These are phyloP conservation scores for Davidsoniella neocaledoniae DNA, from an alignment of 2,329 filamentous ascomycete species.

Conservation along the genomic window DNA sequence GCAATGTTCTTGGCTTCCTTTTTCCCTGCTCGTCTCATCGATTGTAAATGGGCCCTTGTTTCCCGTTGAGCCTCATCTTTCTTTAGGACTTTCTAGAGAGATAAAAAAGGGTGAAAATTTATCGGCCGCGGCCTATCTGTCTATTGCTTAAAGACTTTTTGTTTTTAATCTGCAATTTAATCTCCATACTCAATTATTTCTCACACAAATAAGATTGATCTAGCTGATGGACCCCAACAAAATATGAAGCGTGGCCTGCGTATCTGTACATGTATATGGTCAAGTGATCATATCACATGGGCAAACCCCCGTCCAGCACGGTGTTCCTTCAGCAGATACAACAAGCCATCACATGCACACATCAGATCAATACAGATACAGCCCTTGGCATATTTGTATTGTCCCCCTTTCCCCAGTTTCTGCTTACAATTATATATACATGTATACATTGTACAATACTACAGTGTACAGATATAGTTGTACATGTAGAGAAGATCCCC, in stretches of 20 bases:
- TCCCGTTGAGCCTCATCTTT: slow-evolving; percentile 8
- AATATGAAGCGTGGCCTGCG: background rate
- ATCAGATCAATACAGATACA: background rate
- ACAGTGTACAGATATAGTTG: background rate
- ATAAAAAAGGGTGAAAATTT: no score
- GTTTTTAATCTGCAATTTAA: background rate
- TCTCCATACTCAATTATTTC: background rate
- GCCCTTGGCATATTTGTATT: background rate
- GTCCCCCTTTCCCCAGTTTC: background rate
- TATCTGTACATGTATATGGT: background rate
- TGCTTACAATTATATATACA: background rate
- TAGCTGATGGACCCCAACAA: background rate
- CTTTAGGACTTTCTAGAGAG: no score
- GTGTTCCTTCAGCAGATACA: no score
- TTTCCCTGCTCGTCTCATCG: background rate
- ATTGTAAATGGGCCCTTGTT: background rate
- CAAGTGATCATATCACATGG: slow-evolving; percentile 11
- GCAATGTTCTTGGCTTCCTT: background rate
- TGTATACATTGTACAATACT: background rate
- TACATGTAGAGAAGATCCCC: no score
- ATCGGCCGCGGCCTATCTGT: no score
- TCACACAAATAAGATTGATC: background rate
- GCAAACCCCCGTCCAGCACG: background rate
- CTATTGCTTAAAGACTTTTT: no score
- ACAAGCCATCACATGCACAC: background rate